These are phyloP conservation scores for Penicillium fimorum DNA, from an alignment of 495 filamentous ascomycete genomes.

Conservation along the genomic window DNA sequence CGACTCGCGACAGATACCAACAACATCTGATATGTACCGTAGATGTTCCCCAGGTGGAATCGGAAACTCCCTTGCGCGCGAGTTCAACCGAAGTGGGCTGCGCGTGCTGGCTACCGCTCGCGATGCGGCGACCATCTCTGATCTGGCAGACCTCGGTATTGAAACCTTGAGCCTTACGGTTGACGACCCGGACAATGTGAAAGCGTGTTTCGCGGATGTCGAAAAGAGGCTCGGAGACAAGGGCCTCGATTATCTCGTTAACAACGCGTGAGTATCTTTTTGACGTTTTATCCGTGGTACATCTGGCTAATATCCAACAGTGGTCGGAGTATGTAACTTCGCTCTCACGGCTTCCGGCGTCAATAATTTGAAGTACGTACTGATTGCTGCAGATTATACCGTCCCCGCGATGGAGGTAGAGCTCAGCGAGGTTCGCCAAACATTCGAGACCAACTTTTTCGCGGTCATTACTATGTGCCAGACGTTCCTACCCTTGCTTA, in stretches of 20 bases:
- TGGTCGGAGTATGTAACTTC: constrained; percentile 5
- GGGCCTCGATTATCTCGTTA: constrained; percentile 57
- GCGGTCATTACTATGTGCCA: constrained; percentile 60
- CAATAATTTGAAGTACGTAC: constrained; percentile 25
- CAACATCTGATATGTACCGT: constrained; percentile 5
- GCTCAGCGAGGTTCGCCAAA: constrained; percentile 47
- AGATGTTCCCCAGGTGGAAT: constrained; percentile 59
- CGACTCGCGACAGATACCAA: not conserved
- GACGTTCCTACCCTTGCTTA: constrained; percentile 56
- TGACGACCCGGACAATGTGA: constrained; percentile 46
- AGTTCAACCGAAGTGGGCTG: constrained; percentile 51
- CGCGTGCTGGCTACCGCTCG: constrained; percentile 60
- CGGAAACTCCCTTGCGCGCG: constrained; percentile 55
- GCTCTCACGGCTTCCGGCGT: constrained; percentile 21
- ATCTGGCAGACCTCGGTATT: constrained; percentile 48
- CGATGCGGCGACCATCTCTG: constrained; percentile 45
- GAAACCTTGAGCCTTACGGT: constrained; percentile 56
- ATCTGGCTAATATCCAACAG: constrained; percentile 6
- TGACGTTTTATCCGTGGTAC: not conserved
- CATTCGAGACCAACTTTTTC: constrained; percentile 61
- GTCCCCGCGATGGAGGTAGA: constrained; percentile 59
- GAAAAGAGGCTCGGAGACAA: constrained; percentile 40
- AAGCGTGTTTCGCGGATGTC: constrained; percentile 42
- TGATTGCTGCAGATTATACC: constrained; percentile 49
- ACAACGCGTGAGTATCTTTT: constrained; percentile 54